Evolutionary conservation across 108 stramenopile genomes (phyloP).

Genomic region (Licmophora abbreviata): DNA sequence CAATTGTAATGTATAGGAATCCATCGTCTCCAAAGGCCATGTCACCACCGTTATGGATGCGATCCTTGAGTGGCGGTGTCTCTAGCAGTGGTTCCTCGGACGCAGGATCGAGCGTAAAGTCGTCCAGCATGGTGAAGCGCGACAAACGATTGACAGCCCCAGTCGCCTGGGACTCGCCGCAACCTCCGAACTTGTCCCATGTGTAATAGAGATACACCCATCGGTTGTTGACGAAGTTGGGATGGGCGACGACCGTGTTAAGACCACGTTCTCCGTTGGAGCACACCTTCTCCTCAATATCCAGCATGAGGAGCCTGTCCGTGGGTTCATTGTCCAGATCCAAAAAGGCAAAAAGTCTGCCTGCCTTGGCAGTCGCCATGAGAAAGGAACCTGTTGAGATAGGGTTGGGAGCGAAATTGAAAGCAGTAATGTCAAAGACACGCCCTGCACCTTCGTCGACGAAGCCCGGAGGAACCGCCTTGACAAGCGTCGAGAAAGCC

Average conservation of each 20-base stretch:
- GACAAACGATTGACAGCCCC: conserved; percentile 24
- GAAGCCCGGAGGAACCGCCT: no score
- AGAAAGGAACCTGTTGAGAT: no score
- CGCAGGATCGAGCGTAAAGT: background rate
- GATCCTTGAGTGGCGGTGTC: conserved; percentile 1
- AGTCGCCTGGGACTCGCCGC: conserved; percentile 2
- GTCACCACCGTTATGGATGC: conserved; percentile 13
- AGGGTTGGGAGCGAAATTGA: no score
- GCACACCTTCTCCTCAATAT: background rate
- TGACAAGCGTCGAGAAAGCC: no score
- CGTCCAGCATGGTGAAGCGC: conserved; percentile 12
- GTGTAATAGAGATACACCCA: conserved; percentile 20
- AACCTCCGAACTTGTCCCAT: conserved; percentile 14
- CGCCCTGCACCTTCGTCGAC: no score
- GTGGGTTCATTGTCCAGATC: background rate
- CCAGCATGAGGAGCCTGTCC: background rate
- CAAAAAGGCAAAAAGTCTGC: background rate
- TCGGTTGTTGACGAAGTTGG: conserved; percentile 15
- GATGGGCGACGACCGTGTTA: conserved; percentile 3
- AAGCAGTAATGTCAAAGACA: no score
- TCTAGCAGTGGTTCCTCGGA: conserved; percentile 16
- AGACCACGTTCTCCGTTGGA: background rate
- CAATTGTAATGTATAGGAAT: conserved; percentile 13
- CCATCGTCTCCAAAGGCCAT: conserved; percentile 27
- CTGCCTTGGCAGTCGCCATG: background rate